Evolutionary conservation across 345 rosid genomes (phyloP).

Genomic region (Carallia brachiata): DNA sequence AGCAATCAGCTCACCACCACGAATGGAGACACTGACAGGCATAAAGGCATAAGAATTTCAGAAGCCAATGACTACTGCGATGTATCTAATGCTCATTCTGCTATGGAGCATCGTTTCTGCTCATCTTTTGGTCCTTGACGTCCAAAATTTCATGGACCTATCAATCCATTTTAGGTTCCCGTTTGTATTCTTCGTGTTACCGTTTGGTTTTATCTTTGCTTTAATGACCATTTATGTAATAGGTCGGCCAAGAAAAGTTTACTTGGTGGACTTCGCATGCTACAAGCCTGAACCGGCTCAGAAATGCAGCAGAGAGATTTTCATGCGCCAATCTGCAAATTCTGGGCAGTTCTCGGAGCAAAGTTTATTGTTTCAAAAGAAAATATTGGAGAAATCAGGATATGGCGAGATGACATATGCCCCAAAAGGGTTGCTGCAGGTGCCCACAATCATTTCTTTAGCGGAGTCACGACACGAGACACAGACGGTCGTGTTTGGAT

Average conservation of each 20-base stretch:
- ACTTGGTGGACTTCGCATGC: constrained; percentile 20
- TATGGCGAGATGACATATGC: constrained; percentile 20
- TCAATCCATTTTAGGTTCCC: constrained; percentile 6
- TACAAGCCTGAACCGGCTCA: too few relatives aligned
- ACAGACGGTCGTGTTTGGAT: constrained; percentile 17
- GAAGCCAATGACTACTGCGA: constrained; percentile 1
- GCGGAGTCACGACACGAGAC: constrained; percentile 10
- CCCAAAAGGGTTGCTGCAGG: background rate
- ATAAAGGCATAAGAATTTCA: too few relatives aligned
- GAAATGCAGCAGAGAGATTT: constrained; percentile 2
- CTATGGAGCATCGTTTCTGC: background rate
- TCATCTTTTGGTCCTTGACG: background rate
- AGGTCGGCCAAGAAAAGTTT: constrained; percentile 10
- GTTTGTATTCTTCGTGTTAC: background rate
- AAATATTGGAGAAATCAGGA: constrained; percentile 20
- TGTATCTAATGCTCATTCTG: constrained; percentile 15
- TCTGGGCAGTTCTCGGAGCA: constrained; percentile 6
- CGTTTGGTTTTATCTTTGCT: background rate
- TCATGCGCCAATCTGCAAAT: background rate
- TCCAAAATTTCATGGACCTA: background rate
- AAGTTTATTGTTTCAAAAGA: constrained; percentile 16
- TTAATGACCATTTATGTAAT: background rate
- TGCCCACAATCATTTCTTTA: constrained; percentile 3
- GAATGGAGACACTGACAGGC: too few relatives aligned
- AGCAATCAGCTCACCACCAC: too few relatives aligned